Evolutionary conservation across 2,329 filamentous ascomycete genomes (phyloP).

Genomic region (Monilinia polystroma): DNA sequence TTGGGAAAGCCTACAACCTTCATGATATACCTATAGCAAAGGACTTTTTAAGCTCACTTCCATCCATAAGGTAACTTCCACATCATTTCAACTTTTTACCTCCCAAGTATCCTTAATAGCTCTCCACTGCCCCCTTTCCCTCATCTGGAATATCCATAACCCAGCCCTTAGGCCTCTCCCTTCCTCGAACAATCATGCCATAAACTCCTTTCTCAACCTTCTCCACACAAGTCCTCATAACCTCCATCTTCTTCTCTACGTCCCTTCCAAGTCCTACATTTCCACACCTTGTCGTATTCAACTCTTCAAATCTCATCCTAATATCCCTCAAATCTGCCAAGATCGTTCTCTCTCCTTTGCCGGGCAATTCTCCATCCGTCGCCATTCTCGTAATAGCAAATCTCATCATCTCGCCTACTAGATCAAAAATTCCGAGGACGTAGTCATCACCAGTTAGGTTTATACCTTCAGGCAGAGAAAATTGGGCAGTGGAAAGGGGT

Average conservation of each 20-base stretch:
- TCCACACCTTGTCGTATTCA: conserved; percentile 55
- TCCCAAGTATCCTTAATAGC: conserved; percentile 30
- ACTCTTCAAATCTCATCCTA: conserved; percentile 71
- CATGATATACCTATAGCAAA: background rate
- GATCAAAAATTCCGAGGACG: conserved; percentile 84
- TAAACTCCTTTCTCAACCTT: conserved; percentile 94
- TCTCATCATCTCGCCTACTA: conserved; percentile 95
- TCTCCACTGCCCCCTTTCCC: conserved; percentile 34
- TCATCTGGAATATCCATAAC: conserved; percentile 65
- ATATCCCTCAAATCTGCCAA: conserved; percentile 79
- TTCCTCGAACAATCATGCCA: conserved; percentile 80
- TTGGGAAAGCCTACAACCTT: no score
- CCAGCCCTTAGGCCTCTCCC: conserved; percentile 89
- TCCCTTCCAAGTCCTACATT: conserved; percentile 57
- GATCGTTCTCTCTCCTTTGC: conserved; percentile 56
- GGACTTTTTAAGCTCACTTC: background rate
- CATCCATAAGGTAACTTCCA: background rate
- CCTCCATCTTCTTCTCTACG: conserved; percentile 76
- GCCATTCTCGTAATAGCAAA: conserved; percentile 90
- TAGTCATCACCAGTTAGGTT: conserved; percentile 79
- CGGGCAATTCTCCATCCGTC: conserved; percentile 53
- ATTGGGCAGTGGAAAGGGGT: conserved; percentile 59
- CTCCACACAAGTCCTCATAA: conserved; percentile 83
- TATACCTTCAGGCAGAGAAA: conserved; percentile 52
- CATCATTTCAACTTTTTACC: background rate